These are phyloP conservation scores for Hypoxylon sp. DNA, from an alignment of 2,329 filamentous ascomycete species.

Conservation along the genomic window DNA sequence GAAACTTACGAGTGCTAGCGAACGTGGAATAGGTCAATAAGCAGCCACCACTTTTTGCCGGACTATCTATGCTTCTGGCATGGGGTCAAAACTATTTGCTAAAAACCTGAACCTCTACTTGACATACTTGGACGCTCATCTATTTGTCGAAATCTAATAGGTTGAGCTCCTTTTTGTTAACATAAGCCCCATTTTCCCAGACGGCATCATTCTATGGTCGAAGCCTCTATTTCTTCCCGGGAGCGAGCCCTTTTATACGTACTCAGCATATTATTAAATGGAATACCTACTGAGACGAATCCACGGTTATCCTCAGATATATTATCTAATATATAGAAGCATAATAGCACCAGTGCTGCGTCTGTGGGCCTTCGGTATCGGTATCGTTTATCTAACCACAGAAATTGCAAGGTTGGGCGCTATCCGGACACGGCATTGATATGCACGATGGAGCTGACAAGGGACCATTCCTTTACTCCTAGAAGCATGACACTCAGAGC, in stretches of 20 bases:
- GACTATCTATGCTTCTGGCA: not conserved
- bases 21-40: not conserved
- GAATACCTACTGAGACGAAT: not conserved
- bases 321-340: not conserved
- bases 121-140: not conserved
- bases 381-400: not conserved
- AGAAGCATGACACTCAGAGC: conserved; percentile 5
- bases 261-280: not conserved
- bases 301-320: not conserved
- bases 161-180: not conserved
- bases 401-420: not conserved
- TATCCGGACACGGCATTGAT: conserved; percentile 1
- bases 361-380: conserved; percentile 6
- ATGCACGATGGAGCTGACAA: conserved; percentile 4
- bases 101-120: not conserved
- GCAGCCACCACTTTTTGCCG: conserved; percentile 6
- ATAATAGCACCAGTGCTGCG: not conserved
- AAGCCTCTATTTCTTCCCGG: not conserved
- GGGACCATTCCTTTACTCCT: not conserved
- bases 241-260: not conserved
- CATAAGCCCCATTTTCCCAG: not conserved
- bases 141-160: not conserved
- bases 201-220: not conserved
- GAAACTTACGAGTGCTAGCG: not conserved
- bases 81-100: not conserved